phyloP scores from a whole-genome alignment of 2,329 filamentous ascomycete species.

The Ciborinia camelliae region DNA sequence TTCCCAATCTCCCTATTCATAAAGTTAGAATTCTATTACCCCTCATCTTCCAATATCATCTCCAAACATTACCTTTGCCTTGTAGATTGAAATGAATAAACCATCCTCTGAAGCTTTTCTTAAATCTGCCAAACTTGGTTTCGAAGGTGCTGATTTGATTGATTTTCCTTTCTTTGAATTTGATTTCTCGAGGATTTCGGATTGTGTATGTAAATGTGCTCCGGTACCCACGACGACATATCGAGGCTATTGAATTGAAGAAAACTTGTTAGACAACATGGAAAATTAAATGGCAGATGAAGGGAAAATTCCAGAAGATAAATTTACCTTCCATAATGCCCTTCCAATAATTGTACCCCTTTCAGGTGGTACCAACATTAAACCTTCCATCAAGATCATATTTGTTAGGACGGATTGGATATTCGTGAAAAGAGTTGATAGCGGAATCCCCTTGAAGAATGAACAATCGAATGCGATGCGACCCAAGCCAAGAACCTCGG shows the following conservation, averaged over 20 bases:
- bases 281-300: conserved; percentile 20
- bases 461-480: not conserved
- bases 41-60: not conserved
- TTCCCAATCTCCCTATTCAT: conserved; percentile 38
- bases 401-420: conserved; percentile 5
- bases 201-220: conserved; percentile 44
- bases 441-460: too few relatives aligned
- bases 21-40: conserved; percentile 2
- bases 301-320: conserved; percentile 25
- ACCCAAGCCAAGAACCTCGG: not conserved
- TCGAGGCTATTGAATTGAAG: conserved; percentile 46
- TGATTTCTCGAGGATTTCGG: conserved; percentile 41
- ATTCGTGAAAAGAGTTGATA: not conserved
- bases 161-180: conserved; percentile 20
- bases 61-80: conserved; percentile 36
- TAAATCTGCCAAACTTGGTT: conserved; percentile 34
- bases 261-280: conserved; percentile 14
- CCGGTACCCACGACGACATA: conserved; percentile 56
- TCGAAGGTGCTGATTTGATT: conserved; percentile 27
- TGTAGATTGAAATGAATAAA: conserved; percentile 38
- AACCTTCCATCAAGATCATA: conserved; percentile 49
- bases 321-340: conserved; percentile 51
- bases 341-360: conserved; percentile 50
- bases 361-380: conserved; percentile 50
- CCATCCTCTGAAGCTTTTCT: conserved; percentile 22